Percentiles rank a stretch among this genome's conserved stretches.
Evolutionary conservation across 768 basidiomycete genomes (phyloP).

Genomic region (Russula brevipes): DNA sequence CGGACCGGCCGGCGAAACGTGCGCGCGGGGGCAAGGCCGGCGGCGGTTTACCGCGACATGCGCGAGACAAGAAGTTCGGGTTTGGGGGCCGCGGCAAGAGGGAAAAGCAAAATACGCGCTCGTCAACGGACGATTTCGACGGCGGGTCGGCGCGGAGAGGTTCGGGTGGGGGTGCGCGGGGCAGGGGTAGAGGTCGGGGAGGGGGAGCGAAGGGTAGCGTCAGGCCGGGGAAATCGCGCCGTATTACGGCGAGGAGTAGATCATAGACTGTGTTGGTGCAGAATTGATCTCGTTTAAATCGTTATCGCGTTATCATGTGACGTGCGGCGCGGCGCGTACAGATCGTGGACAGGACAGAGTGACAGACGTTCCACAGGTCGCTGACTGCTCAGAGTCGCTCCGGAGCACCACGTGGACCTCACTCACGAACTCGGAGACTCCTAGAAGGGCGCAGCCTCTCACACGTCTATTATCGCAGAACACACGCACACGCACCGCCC

Average conservation of each 20-base stretch:
- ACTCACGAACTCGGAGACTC: too few species aligned
- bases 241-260: slow-evolving; percentile 38
- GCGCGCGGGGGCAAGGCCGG: slow-evolving; percentile 29
- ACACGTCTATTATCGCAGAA: background rate
- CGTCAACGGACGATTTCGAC: slow-evolving; percentile 72
- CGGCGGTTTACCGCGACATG: slow-evolving; percentile 46
- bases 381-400: too few species aligned
- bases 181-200: slow-evolving; percentile 33
- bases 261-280: too few species aligned
- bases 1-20: slow-evolving; percentile 66
- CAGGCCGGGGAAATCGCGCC: slow-evolving; percentile 56
- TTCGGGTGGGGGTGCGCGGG: slow-evolving; percentile 28
- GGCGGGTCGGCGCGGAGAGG: slow-evolving; percentile 35
- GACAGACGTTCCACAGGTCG: too few species aligned
- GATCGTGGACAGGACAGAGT: too few species aligned
- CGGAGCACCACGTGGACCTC: too few species aligned
- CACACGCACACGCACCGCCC: background rate
- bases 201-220: slow-evolving; percentile 30
- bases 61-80: slow-evolving; percentile 76
- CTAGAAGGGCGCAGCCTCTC: background rate
- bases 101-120: slow-evolving; percentile 76
- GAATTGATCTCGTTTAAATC: too few species aligned
- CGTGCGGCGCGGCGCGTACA: too few species aligned
- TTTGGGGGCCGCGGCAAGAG: slow-evolving; percentile 65
- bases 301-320: background rate